Evolutionary conservation across 2,329 filamentous ascomycete genomes (phyloP).

Genomic region (Colletotrichum chrysophilum): DNA sequence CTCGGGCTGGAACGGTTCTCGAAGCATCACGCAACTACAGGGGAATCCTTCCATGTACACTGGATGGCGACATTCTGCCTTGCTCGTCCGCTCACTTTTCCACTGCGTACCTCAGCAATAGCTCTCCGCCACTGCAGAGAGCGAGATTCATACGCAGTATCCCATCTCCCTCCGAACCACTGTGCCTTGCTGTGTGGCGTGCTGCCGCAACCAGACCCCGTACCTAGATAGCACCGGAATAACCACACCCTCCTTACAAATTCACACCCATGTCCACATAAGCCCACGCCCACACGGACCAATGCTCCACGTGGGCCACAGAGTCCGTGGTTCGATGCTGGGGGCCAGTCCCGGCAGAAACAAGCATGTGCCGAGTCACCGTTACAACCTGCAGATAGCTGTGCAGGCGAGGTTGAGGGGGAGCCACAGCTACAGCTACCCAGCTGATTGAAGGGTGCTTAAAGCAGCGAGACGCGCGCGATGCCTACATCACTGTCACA

Average conservation of each 20-base stretch:
- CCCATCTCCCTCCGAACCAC: background rate
- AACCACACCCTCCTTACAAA: background rate
- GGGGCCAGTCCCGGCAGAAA: conserved; percentile 21
- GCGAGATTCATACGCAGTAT: background rate
- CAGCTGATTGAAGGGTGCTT: background rate
- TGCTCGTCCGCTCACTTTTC: background rate
- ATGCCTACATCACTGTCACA: background rate
- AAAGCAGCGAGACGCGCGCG: conserved; percentile 13
- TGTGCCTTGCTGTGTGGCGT: background rate
- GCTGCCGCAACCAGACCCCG: background rate
- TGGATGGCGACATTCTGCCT: conserved; percentile 13
- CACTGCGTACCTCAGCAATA: background rate
- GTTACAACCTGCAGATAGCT: conserved; percentile 17
- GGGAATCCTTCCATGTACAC: background rate
- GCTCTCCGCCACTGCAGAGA: background rate
- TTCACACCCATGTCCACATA: background rate
- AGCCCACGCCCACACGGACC: conserved; percentile 12
- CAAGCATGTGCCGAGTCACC: conserved; percentile 23
- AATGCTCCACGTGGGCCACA: conserved; percentile 19
- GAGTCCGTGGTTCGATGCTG: conserved; percentile 15
- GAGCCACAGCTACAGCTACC: background rate
- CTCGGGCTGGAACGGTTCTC: background rate
- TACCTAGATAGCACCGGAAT: background rate
- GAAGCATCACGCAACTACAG: conserved; percentile 13
- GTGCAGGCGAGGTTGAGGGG: background rate